Conservation (phyloP, 495 filamentous ascomycete genomes). For the Lasiosphaeria miniovina region DNA sequence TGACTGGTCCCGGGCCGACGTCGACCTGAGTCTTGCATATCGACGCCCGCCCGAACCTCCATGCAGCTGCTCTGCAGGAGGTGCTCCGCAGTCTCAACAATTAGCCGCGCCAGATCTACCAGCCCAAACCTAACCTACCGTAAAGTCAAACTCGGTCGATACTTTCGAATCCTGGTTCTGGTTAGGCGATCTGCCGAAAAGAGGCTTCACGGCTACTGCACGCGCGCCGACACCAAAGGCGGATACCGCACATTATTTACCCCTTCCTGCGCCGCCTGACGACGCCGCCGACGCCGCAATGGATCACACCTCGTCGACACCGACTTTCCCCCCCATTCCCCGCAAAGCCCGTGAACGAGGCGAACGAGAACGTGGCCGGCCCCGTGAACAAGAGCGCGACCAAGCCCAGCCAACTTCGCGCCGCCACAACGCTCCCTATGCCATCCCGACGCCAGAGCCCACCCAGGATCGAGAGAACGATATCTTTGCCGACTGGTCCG, state of each 20-base stretch:
- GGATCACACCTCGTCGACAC: slow-evolving; percentile 22
- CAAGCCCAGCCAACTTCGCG: slow-evolving; percentile 11
- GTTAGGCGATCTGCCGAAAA: slow-evolving; percentile 7
- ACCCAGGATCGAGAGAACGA: slow-evolving; percentile 21
- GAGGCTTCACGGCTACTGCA: slow-evolving; percentile 1
- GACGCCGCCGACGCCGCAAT: slow-evolving; percentile 26
- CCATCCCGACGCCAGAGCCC: slow-evolving; percentile 14
- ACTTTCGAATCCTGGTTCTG: slow-evolving; percentile 3
- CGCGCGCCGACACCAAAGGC: slow-evolving; percentile 14
- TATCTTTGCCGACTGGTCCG: slow-evolving; percentile 31
- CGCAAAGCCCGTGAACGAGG: slow-evolving; percentile 32
- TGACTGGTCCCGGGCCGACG: slow-evolving; percentile 12
- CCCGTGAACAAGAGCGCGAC: slow-evolving; percentile 17
- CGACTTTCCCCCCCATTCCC: slow-evolving; percentile 28
- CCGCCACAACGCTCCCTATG: slow-evolving; percentile 15
- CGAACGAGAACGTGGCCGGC: slow-evolving; percentile 27
- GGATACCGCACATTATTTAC: slow-evolving; percentile 22
- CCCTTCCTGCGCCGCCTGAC: slow-evolving; percentile 15
- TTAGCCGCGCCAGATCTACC: slow-evolving; percentile 20
- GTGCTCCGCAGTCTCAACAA: slow-evolving; percentile 19
- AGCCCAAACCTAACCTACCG: slow-evolving; percentile 7
- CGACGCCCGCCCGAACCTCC: slow-evolving; percentile 17
- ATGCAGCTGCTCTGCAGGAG: slow-evolving; percentile 24
- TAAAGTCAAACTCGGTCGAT: slow-evolving; percentile 13
- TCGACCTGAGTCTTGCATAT: slow-evolving; percentile 4